phyloP scores from a whole-genome alignment of 371 early-diverging fungal species.

The Dinochytrium kinnereticum region DNA sequence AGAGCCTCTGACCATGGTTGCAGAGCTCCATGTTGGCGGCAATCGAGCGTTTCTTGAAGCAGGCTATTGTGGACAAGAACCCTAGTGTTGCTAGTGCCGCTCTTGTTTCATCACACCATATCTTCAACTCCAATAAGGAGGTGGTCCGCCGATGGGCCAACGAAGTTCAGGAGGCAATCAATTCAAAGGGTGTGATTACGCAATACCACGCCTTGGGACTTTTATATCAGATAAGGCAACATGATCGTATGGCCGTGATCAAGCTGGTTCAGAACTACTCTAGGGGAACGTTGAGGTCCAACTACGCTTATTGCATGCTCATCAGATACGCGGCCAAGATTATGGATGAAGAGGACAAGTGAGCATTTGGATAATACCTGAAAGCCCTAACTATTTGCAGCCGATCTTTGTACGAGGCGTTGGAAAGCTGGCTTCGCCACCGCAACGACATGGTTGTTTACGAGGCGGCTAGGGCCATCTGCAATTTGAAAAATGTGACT shows the following conservation, averaged over 20 bases:
- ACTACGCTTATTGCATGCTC: constrained; percentile 90
- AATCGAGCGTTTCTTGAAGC: constrained; percentile 95
- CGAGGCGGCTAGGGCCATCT: constrained; percentile 98
- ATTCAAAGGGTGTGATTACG: constrained; percentile 78
- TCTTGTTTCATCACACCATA: constrained; percentile 88
- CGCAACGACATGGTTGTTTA: constrained; percentile 96
- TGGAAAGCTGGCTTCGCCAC: constrained; percentile 92
- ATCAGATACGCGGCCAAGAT: constrained; percentile 92
- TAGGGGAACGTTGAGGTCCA: constrained; percentile 72
- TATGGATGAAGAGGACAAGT: constrained; percentile 81
- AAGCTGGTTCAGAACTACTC: constrained; percentile 92
- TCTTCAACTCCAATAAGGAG: constrained; percentile 82
- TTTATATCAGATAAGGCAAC: constrained; percentile 90
- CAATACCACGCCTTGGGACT: constrained; percentile 98
- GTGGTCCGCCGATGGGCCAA: constrained; percentile 88
- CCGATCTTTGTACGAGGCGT: constrained; percentile 79
- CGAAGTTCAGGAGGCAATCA: constrained; percentile 87
- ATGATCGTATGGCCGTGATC: constrained; percentile 96
- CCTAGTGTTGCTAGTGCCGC: constrained; percentile 91
- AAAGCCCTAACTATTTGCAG: constrained; percentile 26
- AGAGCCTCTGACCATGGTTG: background rate
- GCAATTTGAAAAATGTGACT: constrained; percentile 82
- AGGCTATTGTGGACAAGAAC: constrained; percentile 95
- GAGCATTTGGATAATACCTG: constrained; percentile 7
- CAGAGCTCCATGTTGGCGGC: constrained; percentile 93